A percentile compares a stretch with the other conserved stretches of the same genome.
Conservation (phyloP, 179 eudicot genomes). For the Actinidia polygama region DNA sequence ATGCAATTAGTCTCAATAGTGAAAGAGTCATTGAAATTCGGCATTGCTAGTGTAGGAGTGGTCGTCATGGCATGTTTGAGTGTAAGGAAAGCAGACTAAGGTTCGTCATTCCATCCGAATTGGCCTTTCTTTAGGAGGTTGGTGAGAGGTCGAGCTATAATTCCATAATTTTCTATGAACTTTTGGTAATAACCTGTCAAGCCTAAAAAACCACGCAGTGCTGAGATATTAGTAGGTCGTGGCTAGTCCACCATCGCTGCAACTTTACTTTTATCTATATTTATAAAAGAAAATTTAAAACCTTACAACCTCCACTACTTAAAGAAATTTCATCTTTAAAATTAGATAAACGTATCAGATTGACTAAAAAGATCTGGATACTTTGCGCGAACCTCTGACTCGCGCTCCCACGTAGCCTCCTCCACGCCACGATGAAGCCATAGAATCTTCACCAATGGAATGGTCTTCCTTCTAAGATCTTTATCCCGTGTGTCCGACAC, state of each 20-base stretch:
- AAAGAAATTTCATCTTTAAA: too few species aligned
- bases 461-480: too few species aligned
- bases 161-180: not conserved
- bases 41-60: not conserved
- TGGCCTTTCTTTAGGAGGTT: not conserved
- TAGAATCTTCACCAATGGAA: too few species aligned
- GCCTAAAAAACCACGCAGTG: not conserved
- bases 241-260: not conserved
- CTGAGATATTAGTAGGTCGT: not conserved
- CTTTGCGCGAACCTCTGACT: too few species aligned
- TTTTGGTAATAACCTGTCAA: not conserved
- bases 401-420: too few species aligned
- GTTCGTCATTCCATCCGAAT: not conserved
- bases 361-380: too few species aligned
- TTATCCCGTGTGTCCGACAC: too few species aligned
- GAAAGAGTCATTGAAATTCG: not conserved
- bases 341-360: too few species aligned
- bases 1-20: not conserved
- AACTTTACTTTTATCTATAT: too few species aligned
- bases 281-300: too few species aligned
- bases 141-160: not conserved
- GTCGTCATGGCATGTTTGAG: not conserved
- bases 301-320: too few species aligned
- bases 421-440: too few species aligned
- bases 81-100: accelerated